phyloP scores from a whole-genome alignment of 345 rosid genomes.

The Capsella bursapastoris region DNA sequence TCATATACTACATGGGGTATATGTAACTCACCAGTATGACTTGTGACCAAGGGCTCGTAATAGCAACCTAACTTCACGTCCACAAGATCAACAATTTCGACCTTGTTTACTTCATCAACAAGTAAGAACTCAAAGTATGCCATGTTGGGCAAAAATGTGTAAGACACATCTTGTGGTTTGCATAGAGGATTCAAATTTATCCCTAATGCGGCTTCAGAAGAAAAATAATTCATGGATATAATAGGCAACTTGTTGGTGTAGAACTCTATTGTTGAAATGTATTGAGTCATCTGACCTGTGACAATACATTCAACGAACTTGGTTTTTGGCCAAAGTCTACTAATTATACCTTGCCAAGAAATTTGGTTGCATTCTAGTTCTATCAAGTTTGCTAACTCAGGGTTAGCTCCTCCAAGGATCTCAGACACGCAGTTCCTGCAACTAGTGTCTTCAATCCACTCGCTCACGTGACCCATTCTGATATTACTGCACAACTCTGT shows the following conservation, averaged over 20 bases:
- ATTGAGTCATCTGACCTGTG: constrained; percentile 1
- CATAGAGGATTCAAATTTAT: neutral
- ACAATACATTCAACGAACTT: neutral
- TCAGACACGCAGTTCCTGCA: neutral
- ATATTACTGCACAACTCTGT: constrained; percentile 6
- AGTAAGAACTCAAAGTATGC: constrained; percentile 12
- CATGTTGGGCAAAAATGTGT: neutral
- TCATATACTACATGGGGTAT: too few species aligned
- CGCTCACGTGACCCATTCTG: neutral
- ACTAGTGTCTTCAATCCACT: neutral
- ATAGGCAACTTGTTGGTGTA: neutral
- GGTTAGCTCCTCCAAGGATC: neutral
- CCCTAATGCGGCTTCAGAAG: neutral
- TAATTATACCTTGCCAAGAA: neutral
- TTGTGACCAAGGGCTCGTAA: constrained; percentile 4
- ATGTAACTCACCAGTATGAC: neutral
- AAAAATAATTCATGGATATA: neutral
- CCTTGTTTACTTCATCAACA: neutral
- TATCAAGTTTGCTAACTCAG: neutral
- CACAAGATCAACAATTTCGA: neutral
- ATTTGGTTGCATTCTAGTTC: neutral
- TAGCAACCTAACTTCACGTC: neutral
- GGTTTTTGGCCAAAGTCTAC: neutral
- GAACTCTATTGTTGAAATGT: constrained; percentile 1
- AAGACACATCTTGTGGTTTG: constrained; percentile 9